Base-by-base conservation (phyloP, 805 yeast genomes). In the Metschnikowia henanensis region DNA sequence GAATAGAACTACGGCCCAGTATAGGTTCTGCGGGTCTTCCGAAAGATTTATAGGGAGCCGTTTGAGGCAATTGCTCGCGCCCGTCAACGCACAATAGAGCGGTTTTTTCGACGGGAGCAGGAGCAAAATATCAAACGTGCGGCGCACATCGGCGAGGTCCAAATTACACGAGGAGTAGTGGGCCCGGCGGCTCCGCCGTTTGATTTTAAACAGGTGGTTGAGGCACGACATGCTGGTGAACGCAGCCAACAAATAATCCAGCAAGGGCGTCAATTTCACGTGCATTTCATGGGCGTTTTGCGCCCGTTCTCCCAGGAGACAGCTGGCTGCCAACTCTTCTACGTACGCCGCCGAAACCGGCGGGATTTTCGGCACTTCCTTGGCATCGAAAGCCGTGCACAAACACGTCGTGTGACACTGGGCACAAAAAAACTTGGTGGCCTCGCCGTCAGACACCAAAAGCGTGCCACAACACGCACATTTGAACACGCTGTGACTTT, bases 71-170 rank as follows among this genome's bases (percentile, higher is more conserved):
- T 72, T 71, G 35, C 76, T 65, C 2, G 79, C 74, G 0, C 83
- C 78, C 4, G 67, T 53, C 16, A 88, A 59, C 28, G 89, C 69
- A 38, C 70, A 73, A 49, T 68, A 76, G 42, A 80, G 70, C 0
- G 92, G 92, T 41, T 78, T 67, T 49, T 73, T 77, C 0, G 88
- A 76, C 0, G 90, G 87, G 3, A 85, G 62, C 17, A 64, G 62
- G 23, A 72, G 51, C 6, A 87, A 44, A 3, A 76, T 45, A 0
- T 60, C 46, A 59, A 79, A 87, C 17, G 75, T 70, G 18, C 68
- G 58, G 1, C 62, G 61, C 5, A 86, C 57, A 20, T 79, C 80
- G 2, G 56, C 56, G 41, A 67, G 69, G 55, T 85, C 69, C 8
- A 87, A 54, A 35, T 79, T 79, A 5, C 80, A 70, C 16, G 65